Conservation (phyloP, 2,329 filamentous ascomycete genomes). For the Taxawa tesnikishii region DNA sequence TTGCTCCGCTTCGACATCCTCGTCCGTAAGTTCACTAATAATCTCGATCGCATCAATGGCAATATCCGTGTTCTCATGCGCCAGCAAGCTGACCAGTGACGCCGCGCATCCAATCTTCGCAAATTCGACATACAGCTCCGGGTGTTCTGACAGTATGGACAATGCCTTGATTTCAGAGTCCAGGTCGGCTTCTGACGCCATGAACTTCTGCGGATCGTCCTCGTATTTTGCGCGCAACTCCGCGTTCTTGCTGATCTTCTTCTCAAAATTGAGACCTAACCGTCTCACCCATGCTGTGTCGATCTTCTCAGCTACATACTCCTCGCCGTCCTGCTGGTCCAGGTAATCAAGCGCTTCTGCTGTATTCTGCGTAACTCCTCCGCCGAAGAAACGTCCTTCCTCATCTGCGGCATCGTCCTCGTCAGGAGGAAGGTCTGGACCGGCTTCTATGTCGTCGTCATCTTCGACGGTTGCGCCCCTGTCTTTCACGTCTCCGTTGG, state of each 20-base stretch:
- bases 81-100: conserved; percentile 67
- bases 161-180: conserved; percentile 79
- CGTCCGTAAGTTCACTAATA: conserved; percentile 80
- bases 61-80: conserved; percentile 95
- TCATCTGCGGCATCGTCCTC: conserved; percentile 54
- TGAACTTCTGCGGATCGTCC: conserved; percentile 65
- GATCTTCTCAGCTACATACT: conserved; percentile 57
- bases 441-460: conserved; percentile 22
- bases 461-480: conserved; percentile 36
- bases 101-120: conserved; percentile 54
- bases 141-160: conserved; percentile 76
- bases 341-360: conserved; percentile 80
- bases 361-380: conserved; percentile 72
- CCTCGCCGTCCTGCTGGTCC: conserved; percentile 51
- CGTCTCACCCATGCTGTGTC: conserved; percentile 75
- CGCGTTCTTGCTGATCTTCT: conserved; percentile 80
- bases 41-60: conserved; percentile 86
- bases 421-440: conserved; percentile 17
- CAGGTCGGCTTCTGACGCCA: conserved; percentile 76
- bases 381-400: conserved; percentile 90
- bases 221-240: conserved; percentile 80
- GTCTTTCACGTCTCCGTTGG: conserved; percentile 37
- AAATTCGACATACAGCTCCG: conserved; percentile 72
- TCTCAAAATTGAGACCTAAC: conserved; percentile 74
- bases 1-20: conserved; percentile 73